phyloP scores from a whole-genome alignment of 2,329 filamentous ascomycete species.

The Cladosporium sphaerospermum region DNA sequence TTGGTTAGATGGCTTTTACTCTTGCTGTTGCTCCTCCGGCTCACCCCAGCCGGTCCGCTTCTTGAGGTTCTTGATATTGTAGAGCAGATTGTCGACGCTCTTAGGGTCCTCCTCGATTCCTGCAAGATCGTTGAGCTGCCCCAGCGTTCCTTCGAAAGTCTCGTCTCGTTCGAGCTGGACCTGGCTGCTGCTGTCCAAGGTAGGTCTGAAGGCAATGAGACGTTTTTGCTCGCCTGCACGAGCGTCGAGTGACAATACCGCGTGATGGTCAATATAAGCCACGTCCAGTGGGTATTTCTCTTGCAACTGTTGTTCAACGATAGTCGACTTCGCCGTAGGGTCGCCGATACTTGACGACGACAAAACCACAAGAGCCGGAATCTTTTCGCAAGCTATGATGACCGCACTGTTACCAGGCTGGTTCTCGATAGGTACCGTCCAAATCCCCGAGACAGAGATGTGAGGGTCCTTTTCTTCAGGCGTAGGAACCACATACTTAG shows the following conservation, averaged over 20 bases:
- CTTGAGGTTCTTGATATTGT: constrained; percentile 43
- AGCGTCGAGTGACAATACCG: constrained; percentile 18
- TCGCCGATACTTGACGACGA: constrained; percentile 2
- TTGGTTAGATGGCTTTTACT: background rate
- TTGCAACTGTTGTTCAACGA: constrained; percentile 2
- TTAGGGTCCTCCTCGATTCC: constrained; percentile 28
- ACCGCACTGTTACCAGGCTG: constrained; percentile 18
- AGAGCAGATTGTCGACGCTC: constrained; percentile 40
- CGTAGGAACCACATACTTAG: constrained; percentile 1
- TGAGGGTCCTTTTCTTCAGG: constrained; percentile 7
- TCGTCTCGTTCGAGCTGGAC: constrained; percentile 1
- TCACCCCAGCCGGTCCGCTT: constrained; percentile 34
- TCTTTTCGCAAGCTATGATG: constrained; percentile 38
- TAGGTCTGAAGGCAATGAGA: background rate
- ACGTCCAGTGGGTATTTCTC: constrained; percentile 16
- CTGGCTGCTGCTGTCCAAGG: constrained; percentile 5
- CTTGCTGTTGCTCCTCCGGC: background rate
- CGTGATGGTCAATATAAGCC: constrained; percentile 4
- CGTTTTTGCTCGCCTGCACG: constrained; percentile 9
- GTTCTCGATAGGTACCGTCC: constrained; percentile 28
- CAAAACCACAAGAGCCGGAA: constrained; percentile 56
- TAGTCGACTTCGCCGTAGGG: background rate
- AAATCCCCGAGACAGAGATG: constrained; percentile 48
- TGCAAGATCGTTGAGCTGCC: constrained; percentile 17
- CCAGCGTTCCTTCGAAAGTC: constrained; percentile 5